Base-by-base conservation (phyloP, 75 land plant genomes). In the Pinus taeda region DNA sequence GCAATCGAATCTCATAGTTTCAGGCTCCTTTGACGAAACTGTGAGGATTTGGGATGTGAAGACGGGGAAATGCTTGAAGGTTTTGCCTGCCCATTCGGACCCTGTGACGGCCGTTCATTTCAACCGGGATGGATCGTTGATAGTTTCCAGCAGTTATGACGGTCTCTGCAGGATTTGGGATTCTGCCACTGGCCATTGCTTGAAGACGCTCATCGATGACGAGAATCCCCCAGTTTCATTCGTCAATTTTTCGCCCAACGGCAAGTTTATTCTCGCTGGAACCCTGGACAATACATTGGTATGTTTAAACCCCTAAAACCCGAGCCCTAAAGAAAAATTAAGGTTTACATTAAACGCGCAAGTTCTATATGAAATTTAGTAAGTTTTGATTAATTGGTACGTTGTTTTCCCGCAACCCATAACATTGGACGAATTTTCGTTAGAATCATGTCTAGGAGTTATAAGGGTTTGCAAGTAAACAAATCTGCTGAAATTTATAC, bases 1-100 rank as follows among this genome's bases (percentile, higher is more conserved):
- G 8, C 98, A 93, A 79, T 86, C 92, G 3, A 95, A 90, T 69
- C 82, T 92, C 14, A 85, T 96, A 42, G 99, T 85, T 3, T 94
- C 99, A 0, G 98, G 99, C 0, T 89, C 91, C 0, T 95, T 92
- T 77, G 99, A 97, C 57, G 93, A 95, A 79, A 91, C 99, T 0
- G 90, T 95, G 58, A 57, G 95, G 36, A 77, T 90, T 6, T 90
- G 93, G 95, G 93, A 90, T 33, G 95, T 88, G 66, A 84, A 79
- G 80, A 84, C 87, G 11, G 95, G 95, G 29, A 79, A 71, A 69
- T 86, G 84, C 76, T 53, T 87, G 15, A 84, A 82, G 37, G 87
- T 81, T 18, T 81, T 93, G 20, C 57, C 61, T 8, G 93, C 89
- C 2, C 95, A 93, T 55, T 70, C 84, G 0, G 86, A 90, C 72